Percentiles rank a stretch among this genome's conserved stretches.
These are phyloP conservation scores for Colletotrichum tanaceti DNA, from an alignment of 2,329 filamentous ascomycete genomes.

Conservation along the genomic window DNA sequence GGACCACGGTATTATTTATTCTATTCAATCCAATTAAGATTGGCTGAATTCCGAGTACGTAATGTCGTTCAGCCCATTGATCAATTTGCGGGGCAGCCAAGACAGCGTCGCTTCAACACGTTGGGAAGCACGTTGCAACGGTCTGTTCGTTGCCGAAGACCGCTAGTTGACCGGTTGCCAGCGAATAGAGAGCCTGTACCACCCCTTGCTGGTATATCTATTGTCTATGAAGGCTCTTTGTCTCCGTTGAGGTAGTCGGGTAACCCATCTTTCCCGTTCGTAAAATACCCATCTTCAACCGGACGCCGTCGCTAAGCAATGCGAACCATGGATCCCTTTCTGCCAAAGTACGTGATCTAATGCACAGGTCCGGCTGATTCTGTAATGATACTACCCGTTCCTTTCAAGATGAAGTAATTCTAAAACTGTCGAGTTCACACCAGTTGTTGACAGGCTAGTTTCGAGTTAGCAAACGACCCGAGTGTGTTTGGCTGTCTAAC, in stretches of 20 bases:
- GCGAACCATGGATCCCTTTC: slow-evolving; percentile 20
- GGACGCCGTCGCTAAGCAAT: slow-evolving; percentile 44
- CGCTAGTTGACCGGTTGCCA: slow-evolving; percentile 8
- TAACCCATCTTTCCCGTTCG: slow-evolving; percentile 9
- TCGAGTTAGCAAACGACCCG: not conserved
- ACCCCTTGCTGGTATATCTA: slow-evolving; percentile 5
- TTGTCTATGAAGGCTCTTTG: slow-evolving; percentile 19
- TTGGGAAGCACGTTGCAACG: slow-evolving; percentile 20
- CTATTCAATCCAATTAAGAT: slow-evolving; percentile 24
- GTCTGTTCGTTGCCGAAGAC: slow-evolving; percentile 4
- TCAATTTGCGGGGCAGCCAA: slow-evolving; percentile 36
- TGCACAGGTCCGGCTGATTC: slow-evolving; percentile 1
- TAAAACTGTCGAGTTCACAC: slow-evolving; percentile 65
- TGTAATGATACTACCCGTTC: not conserved
- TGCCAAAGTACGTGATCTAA: slow-evolving; percentile 13
- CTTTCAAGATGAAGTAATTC: slow-evolving; percentile 20
- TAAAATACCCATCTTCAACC: slow-evolving; percentile 36
- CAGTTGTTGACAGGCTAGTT: slow-evolving; percentile 72
- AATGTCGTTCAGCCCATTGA: slow-evolving; percentile 27
- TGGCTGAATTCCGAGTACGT: slow-evolving; percentile 26
- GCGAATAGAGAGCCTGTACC: slow-evolving; percentile 3
- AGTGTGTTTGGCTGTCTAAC: slow-evolving; percentile 51
- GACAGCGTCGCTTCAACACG: slow-evolving; percentile 21
- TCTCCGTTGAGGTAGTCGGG: not conserved
- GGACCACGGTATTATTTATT: not conserved